Evolutionary conservation across 768 basidiomycete genomes (phyloP), one percentile per base, ranked within the genome.

Genomic region (Phanerodontia chrysosporium): DNA sequence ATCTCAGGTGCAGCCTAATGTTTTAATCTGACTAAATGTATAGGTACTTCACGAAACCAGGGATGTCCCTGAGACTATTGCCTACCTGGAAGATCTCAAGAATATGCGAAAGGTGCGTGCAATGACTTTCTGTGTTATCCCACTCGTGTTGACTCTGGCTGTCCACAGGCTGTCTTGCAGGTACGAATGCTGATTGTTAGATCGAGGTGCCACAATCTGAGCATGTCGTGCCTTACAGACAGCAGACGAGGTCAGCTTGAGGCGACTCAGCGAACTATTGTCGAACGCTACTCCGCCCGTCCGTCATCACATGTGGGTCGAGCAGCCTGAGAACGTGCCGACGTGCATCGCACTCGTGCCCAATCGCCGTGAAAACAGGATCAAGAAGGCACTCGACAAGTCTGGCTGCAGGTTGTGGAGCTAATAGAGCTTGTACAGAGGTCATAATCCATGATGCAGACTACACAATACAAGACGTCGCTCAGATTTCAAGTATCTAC

Each of bases 341-440:
- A 75, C 78, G 3, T 79, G 76, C 62, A 60, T 79, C 42, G 78
- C 78, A n/a, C 64, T 79, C 3, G 74, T 74, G 18, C 78, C 78
- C 0, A 79, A 78, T 55, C 65, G 71, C 56, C 69, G 70, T 52
- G 75, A 76, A 12, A 67, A 67, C 42, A 59, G 64, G 42, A 69
- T 79, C 57, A 76, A 74, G 65, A 75, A 73, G 58, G 76, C 76
- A 2, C 64, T 79, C 48, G 74, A 78, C 58, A 79, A 77, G 60
- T 62, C 71, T 0, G 70, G 72, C 2, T 76, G 74, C 54, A 66
- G 76, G 18, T 64, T 78, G 29, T 79, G 77, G 78, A 69, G 10
- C 18, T 18, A 8, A 9, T 42, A 18, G 18, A 42, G 8, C 39
- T 18, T 18, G 10, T 14, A 14, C 32, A 42, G 18, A 12, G 6